Conservation (phyloP, 169 alveolate genomes). For the Haemoproteus tartakovskyi region DNA sequence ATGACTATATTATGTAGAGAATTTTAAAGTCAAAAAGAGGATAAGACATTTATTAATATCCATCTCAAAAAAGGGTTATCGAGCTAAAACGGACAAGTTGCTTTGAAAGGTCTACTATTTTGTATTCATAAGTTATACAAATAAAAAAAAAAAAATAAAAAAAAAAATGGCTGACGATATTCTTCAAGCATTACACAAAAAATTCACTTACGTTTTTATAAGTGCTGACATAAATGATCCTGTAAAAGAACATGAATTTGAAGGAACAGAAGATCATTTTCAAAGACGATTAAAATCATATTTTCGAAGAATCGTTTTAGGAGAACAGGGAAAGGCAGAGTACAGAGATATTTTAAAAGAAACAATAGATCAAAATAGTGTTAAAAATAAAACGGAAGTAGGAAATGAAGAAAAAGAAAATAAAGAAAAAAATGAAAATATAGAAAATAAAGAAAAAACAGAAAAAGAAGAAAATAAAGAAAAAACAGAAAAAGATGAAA, state of each 20-base stretch:
- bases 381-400: slow-evolving; percentile 13
- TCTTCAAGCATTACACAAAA: slow-evolving; percentile 59
- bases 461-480: too few species aligned
- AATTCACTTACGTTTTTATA: slow-evolving; percentile 73
- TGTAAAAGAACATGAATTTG: slow-evolving; percentile 68
- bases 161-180: slow-evolving; percentile 60
- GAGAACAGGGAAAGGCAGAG: slow-evolving; percentile 65
- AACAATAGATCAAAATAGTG: slow-evolving; percentile 48
- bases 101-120: too few species aligned
- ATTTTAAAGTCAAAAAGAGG: too few species aligned
- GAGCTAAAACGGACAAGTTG: too few species aligned
- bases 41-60: too few species aligned
- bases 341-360: slow-evolving; percentile 69
- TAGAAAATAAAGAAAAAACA: too few species aligned
- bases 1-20: too few species aligned
- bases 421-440: too few species aligned
- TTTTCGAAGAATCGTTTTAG: slow-evolving; percentile 68
- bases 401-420: slow-evolving; percentile 1
- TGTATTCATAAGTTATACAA: too few species aligned
- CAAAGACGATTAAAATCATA: slow-evolving; percentile 66
- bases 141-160: too few species aligned
- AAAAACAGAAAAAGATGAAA: too few species aligned
- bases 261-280: slow-evolving; percentile 75
- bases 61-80: too few species aligned
- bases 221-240: slow-evolving; percentile 74